Percentiles rank a stretch among this genome's conserved stretches.
Evolutionary conservation across 1,284 basidiomycete genomes (phyloP).

Genomic region (Phellinidium pouzarii): DNA sequence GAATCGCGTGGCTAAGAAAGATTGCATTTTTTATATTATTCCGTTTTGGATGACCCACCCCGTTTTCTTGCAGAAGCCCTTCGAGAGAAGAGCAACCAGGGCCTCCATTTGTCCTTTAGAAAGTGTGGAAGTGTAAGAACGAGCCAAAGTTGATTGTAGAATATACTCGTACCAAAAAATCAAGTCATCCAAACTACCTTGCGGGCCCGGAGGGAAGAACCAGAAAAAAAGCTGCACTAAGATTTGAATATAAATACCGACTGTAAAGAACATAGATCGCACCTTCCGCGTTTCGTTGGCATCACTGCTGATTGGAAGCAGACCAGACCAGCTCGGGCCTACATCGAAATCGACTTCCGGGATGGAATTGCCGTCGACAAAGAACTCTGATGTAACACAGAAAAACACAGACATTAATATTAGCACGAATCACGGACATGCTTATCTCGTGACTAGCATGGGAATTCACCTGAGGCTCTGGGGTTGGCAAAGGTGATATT

Average conservation of each 20-base stretch:
- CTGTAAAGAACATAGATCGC: constrained; percentile 10
- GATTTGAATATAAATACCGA: neutral
- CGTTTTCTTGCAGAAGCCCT: constrained; percentile 77
- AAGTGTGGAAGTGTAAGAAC: neutral
- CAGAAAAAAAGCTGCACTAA: constrained; percentile 69
- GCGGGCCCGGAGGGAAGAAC: constrained; percentile 76
- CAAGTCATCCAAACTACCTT: constrained; percentile 63
- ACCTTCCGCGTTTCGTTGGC: constrained; percentile 63
- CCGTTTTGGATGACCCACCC: constrained; percentile 38
- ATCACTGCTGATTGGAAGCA: constrained; percentile 59
- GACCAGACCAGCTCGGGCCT: constrained; percentile 69
- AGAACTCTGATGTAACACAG: constrained; percentile 45
- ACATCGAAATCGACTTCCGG: constrained; percentile 68
- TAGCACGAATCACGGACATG: no score
- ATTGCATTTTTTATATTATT: constrained; percentile 17
- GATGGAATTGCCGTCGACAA: constrained; percentile 58
- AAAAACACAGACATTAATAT: no score
- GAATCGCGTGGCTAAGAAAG: neutral
- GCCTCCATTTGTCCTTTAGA: constrained; percentile 40
- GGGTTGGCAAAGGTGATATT: constrained; percentile 71
- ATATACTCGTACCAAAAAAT: constrained; percentile 53
- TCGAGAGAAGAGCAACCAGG: constrained; percentile 69
- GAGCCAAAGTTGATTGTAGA: neutral
- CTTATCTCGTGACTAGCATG: no score
- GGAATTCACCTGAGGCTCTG: constrained; percentile 48